Percentiles rank a stretch among this genome's conserved stretches.
These are phyloP conservation scores for Rhodocollybia butyracea DNA, from an alignment of 768 basidiomycete species.

Conservation along the genomic window DNA sequence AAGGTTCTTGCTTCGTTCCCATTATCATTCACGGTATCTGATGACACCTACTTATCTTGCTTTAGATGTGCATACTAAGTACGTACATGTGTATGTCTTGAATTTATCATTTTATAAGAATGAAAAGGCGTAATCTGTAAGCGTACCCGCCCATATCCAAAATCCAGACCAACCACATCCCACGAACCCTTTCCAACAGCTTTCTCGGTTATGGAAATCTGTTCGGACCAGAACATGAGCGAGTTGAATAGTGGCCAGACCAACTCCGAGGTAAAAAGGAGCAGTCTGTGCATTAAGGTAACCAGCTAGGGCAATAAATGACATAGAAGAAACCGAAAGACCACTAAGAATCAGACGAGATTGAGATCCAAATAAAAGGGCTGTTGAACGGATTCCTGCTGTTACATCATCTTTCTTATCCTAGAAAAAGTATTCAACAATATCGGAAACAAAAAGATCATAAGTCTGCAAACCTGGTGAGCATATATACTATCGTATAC, in stretches of 20 bases:
- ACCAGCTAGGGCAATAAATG: slow-evolving; percentile 75
- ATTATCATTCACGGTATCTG: background rate
- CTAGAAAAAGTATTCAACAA: slow-evolving; percentile 32
- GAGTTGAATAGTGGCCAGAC: slow-evolving; percentile 72
- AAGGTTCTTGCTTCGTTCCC: background rate
- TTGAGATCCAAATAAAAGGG: slow-evolving; percentile 79
- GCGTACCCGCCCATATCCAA: slow-evolving; percentile 80
- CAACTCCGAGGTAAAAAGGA: slow-evolving; percentile 77
- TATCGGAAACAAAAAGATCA: background rate
- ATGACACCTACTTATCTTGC: background rate
- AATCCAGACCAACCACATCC: slow-evolving; percentile 88
- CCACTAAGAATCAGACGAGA: slow-evolving; percentile 73
- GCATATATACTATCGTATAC: slow-evolving; percentile 98
- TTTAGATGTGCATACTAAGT: background rate
- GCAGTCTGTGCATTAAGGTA: slow-evolving; percentile 72
- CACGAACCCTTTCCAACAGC: slow-evolving; percentile 90
- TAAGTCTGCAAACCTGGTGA: slow-evolving; percentile 65
- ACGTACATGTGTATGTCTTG: background rate
- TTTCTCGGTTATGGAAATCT: slow-evolving; percentile 68
- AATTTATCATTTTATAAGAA: background rate
- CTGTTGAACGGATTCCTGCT: slow-evolving; percentile 91
- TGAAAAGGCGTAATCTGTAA: slow-evolving; percentile 49
- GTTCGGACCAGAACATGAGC: slow-evolving; percentile 72
- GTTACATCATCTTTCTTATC: slow-evolving; percentile 90
- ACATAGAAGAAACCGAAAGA: slow-evolving; percentile 72